Percentiles rank a stretch among this genome's conserved stretches.
These are phyloP conservation scores for Leccinum disarticulatum DNA, from an alignment of 768 basidiomycete genomes.

Conservation along the genomic window DNA sequence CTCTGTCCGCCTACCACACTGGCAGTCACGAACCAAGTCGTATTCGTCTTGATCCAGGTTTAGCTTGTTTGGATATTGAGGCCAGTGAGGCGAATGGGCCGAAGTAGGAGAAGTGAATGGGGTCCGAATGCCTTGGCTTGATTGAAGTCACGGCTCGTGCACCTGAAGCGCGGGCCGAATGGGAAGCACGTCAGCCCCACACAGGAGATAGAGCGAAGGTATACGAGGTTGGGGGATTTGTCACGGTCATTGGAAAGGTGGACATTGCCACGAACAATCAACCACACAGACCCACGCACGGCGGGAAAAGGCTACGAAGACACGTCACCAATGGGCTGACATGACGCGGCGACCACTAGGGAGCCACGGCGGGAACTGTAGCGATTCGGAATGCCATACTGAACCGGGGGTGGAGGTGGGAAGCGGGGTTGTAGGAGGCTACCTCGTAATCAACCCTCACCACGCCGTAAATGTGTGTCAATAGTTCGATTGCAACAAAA, in stretches of 20 bases:
- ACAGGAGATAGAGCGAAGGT: not conserved
- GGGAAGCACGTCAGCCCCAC: conserved; percentile 9
- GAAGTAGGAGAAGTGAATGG: conserved; percentile 2
- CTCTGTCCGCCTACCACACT: conserved; percentile 20
- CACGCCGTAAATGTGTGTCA: not conserved
- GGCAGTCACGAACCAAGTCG: conserved; percentile 7
- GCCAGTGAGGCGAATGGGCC: not conserved
- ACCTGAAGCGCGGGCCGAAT: not conserved
- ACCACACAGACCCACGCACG: not conserved
- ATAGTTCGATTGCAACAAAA: too few species aligned
- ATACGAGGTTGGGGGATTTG: not conserved
- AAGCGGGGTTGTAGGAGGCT: too few species aligned
- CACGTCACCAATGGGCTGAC: too few species aligned
- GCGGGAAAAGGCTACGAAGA: too few species aligned
- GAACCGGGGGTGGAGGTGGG: too few species aligned
- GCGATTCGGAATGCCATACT: too few species aligned
- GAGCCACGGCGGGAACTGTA: too few species aligned
- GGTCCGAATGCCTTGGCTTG: conserved; percentile 3
- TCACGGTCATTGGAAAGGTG: not conserved
- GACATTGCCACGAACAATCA: conserved; percentile 1
- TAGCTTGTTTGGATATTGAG: conserved; percentile 3
- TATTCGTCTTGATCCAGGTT: conserved; percentile 4
- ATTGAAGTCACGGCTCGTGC: conserved; percentile 10
- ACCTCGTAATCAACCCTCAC: not conserved
- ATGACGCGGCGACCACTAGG: too few species aligned